phyloP scores from a whole-genome alignment of 2,329 filamentous ascomycete species.

The Trichoderma sp. region DNA sequence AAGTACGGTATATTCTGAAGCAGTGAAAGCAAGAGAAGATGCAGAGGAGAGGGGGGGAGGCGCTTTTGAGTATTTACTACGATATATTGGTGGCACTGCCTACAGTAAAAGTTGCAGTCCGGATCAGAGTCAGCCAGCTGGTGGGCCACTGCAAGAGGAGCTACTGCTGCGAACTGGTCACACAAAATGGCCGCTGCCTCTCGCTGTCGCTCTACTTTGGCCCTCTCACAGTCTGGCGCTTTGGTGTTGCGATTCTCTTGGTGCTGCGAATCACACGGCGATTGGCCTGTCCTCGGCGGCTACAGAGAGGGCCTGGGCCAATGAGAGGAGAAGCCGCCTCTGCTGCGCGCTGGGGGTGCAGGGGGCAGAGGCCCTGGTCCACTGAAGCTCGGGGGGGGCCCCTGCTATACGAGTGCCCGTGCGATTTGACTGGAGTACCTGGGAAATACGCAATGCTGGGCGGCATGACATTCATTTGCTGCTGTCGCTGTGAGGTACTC shows the following conservation, averaged over 20 bases:
- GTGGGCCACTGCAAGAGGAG: not conserved
- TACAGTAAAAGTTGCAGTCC: not conserved
- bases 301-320: conserved; percentile 39
- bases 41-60: conserved; percentile 10
- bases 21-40: conserved; percentile 21
- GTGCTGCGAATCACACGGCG: conserved; percentile 25
- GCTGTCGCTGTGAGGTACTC: not conserved
- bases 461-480: not conserved
- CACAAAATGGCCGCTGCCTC: conserved; percentile 12
- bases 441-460: not conserved
- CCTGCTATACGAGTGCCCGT: not conserved
- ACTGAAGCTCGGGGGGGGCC: not conserved
- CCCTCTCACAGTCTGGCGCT: not conserved
- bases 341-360: conserved; percentile 10
- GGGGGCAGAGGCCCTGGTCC: not conserved
- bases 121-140: not conserved
- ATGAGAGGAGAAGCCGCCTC: conserved; percentile 37
- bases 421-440: not conserved
- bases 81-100: not conserved
- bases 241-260: conserved; percentile 4
- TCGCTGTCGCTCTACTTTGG: not conserved
- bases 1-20: conserved; percentile 19
- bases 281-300: conserved; percentile 43
- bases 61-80: not conserved
- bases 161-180: conserved; percentile 27